These are phyloP conservation scores for Coemansia linderi DNA, from an alignment of 371 early-diverging fungal genomes.

Conservation along the genomic window DNA sequence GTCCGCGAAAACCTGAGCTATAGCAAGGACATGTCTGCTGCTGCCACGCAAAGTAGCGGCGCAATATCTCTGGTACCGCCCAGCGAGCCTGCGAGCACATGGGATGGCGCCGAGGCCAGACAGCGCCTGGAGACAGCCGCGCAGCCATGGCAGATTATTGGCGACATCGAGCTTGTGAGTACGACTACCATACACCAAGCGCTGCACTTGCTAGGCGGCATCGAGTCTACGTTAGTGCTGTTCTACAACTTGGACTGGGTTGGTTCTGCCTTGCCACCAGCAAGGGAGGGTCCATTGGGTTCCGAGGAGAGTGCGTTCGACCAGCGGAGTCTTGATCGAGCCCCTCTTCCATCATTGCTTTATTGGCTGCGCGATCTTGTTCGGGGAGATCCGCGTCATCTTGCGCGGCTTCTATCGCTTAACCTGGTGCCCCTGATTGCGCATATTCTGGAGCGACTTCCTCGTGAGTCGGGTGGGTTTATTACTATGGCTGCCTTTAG, in stretches of 20 bases:
- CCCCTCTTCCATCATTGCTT: conserved; percentile 37
- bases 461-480: conserved; percentile 12
- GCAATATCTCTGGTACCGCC: conserved; percentile 8
- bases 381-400: conserved; percentile 26
- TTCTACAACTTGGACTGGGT: conserved; percentile 31
- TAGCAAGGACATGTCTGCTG: background rate
- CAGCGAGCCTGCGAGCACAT: background rate
- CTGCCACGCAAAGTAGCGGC: background rate
- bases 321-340: conserved; percentile 20
- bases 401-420: conserved; percentile 16
- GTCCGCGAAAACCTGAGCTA: conserved; percentile 24
- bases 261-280: conserved; percentile 13
- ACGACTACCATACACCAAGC: conserved; percentile 28
- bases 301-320: conserved; percentile 33
- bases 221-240: conserved; percentile 26
- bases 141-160: conserved; percentile 28
- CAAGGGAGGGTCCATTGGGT: conserved; percentile 34
- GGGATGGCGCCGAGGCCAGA: conserved; percentile 2
- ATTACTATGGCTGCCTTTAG: conserved; percentile 29
- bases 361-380: conserved; percentile 36
- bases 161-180: conserved; percentile 17
- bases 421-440: conserved; percentile 31
- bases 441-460: conserved; percentile 22
- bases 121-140: conserved; percentile 22
- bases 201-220: conserved; percentile 30